Evolutionary conservation across 192 early-diverging fungal genomes (phyloP), one percentile per base, ranked within the genome.

Genomic region (Allomyces macrogynus): DNA sequence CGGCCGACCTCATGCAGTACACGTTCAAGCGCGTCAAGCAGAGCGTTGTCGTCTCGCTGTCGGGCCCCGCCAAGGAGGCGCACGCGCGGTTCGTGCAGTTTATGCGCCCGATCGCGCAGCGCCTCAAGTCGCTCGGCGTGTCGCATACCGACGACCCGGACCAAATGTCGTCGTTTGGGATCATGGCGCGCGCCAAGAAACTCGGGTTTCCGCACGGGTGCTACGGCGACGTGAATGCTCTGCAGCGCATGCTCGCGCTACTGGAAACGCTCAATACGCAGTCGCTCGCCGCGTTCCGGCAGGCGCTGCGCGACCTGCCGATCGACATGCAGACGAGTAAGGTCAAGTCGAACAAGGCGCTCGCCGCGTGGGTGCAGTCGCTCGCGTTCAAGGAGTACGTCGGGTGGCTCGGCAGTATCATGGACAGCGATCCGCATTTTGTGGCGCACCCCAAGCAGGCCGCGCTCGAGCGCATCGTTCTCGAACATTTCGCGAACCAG

Each of bases 371-470:
- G 61, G 63, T 71, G 20, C 66, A 74, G 5, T 64, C 72, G 40
- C 67, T 68, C 23, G 71, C 70, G 5, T 71, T 82, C 22, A 64
- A 64, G 4, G 61, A 61, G 5, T 66, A 85, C 40, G 63, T 85
- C 62, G 70, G 70, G 5, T 32, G 63, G 18, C 65, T 83, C 24
- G 60, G 75, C 11, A 11, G 43, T n/a, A 63, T 73, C 63, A 61
- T 78, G n/a, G 32, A 40, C 32, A 66, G 65, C 7, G 70, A 69
- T 4, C 71, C 76, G 0, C 68, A 61, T 11, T 84, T 81, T 64
- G 57, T 83, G 24, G 80, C 84, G 10, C 93, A 96, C 74, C 91
- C 91, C 8, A 96, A 96, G 72, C 67, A 93, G 10, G 83, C 86
- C 44, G 68, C 75, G 18, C 71, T 93, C 25, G 70, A 87, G 8